These are phyloP conservation scores for Russula vinacea DNA, from an alignment of 768 basidiomycete genomes.

Conservation along the genomic window DNA sequence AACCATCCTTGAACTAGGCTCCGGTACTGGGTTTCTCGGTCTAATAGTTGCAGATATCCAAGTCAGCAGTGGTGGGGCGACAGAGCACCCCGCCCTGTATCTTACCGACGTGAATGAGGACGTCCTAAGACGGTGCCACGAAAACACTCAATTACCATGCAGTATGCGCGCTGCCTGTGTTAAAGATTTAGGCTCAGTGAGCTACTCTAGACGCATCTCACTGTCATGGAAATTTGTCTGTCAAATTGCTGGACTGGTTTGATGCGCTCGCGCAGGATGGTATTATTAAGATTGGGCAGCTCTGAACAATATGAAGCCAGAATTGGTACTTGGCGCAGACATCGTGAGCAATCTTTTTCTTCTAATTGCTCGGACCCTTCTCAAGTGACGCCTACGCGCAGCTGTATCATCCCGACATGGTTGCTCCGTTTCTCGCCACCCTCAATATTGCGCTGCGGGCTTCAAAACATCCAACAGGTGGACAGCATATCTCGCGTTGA, in stretches of 20 bases:
- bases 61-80: constrained; percentile 30
- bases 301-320: constrained; percentile 46
- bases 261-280: constrained; percentile 45
- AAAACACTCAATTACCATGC: constrained; percentile 60
- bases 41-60: constrained; percentile 60
- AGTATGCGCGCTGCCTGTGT: constrained; percentile 47
- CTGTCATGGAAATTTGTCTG: constrained; percentile 45
- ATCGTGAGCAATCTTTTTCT: constrained; percentile 40
- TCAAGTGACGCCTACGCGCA: background rate
- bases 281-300: constrained; percentile 33
- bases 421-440: constrained; percentile 26
- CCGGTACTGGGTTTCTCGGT: constrained; percentile 74
- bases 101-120: constrained; percentile 64
- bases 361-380: background rate
- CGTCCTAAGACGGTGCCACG: constrained; percentile 58
- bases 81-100: constrained; percentile 5
- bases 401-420: constrained; percentile 26
- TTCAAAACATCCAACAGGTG: constrained; percentile 1
- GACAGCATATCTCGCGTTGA: constrained; percentile 26
- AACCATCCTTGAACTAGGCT: constrained; percentile 69
- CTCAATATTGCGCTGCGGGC: constrained; percentile 22
- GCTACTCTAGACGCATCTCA: constrained; percentile 52
- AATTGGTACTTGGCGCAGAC: constrained; percentile 71
- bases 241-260: constrained; percentile 61
- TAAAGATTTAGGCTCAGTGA: background rate